phyloP scores from a whole-genome alignment of 257 asterid genomes.

The Osmanthus fragrans region DNA sequence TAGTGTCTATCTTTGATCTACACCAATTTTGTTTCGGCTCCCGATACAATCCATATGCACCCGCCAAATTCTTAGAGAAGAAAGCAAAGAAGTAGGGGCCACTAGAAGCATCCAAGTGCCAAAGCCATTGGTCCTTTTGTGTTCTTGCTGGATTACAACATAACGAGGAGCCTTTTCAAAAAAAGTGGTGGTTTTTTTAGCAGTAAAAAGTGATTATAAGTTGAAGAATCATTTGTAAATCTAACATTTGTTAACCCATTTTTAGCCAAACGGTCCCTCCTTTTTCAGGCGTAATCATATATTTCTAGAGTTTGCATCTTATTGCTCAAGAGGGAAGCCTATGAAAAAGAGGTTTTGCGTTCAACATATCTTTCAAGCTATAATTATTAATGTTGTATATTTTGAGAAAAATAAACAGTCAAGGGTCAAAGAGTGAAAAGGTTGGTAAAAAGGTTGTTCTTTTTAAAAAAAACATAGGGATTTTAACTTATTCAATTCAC shows the following conservation, averaged over 20 bases:
- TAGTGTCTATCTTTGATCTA: neutral
- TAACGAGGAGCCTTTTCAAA: neutral
- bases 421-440: neutral
- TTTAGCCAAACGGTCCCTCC: conserved; percentile 25
- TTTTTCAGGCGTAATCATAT: conserved; percentile 20
- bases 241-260: conserved; percentile 12
- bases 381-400: conserved; percentile 9
- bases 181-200: conserved; percentile 14
- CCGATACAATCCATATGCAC: neutral
- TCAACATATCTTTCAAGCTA: conserved; percentile 15
- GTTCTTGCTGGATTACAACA: conserved; percentile 4
- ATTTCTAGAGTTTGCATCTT: conserved; percentile 16
- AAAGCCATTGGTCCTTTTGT: neutral
- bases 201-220: conserved; percentile 7
- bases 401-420: neutral
- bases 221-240: conserved; percentile 1
- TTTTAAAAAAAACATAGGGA: too few species aligned
- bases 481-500: too few species aligned
- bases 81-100: conserved; percentile 5
- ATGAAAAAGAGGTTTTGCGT: conserved; percentile 28
- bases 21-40: neutral
- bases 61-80: neutral
- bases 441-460: too few species aligned
- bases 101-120: conserved; percentile 7
- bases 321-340: conserved; percentile 33